Evolutionary conservation across 306 rosid species (phyloP), one percentile per base, ranked within the genome.

Genomic region (Dalbergia cochinchinensis): DNA sequence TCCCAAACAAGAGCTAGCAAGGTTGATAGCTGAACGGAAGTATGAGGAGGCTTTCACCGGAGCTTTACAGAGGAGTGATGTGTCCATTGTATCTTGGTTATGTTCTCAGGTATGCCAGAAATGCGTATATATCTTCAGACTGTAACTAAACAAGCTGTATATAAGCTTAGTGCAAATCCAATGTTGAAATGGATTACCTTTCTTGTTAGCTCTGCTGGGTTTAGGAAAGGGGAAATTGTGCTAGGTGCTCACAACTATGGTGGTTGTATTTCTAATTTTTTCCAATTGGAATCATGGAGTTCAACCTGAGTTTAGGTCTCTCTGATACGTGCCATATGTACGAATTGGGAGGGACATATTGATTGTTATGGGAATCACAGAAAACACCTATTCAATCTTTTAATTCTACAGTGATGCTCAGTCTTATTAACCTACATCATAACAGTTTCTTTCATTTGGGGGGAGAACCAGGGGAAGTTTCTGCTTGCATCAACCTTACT

Each of bases 41-140:
- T 96, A 87, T 14, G 99, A 93, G 63, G 99, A 96, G 88, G 98
- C 98, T 16, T 96, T 96, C 89, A 86, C 90, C 0, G 74, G 57
- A 33, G 98, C 99, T 74, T 84, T 96, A 65, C 98, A 96, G 47
- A 90, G 97, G 89, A 91, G 94, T 81, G 99, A 96, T 58, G 97
- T 93, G 69, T 78, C 86, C 64, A 91, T 96, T 66, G 99, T 96
- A 53, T 96, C 99, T 19, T 96, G 99, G 99, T 78, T 96, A 47
- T 96, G 99, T 77, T 83, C 89, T 79, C 99, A 93, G 98, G 98
- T 96, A 87, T 73, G 84, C 22, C 22, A 33, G 9, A 68, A 8
- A 65, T 37, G 7, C 5, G 54, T 47, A 26, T 22, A 55, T 68
- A 72, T 42, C 74, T 13, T 72, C 5, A 53, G 4, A 53, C 16